Percentiles rank a stretch among this genome's conserved stretches.
phyloP scores from a whole-genome alignment of 148 eudicot genomes.

The Tetragonia tetragonoides region DNA sequence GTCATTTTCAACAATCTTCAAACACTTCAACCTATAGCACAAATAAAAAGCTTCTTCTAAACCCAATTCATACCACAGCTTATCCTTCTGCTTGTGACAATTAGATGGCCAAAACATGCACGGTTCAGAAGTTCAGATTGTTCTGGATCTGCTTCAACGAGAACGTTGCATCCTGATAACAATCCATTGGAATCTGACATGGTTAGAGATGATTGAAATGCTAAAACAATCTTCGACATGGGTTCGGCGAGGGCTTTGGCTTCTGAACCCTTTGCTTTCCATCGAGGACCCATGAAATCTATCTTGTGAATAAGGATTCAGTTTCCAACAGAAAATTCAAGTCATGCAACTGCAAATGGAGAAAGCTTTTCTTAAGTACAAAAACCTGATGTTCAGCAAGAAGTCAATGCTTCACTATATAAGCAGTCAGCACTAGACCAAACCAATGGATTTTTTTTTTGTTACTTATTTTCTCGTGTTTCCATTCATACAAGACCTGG shows the following conservation, averaged over 20 bases:
- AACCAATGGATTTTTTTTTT: neutral
- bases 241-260: constrained; percentile 51
- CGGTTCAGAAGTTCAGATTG: constrained; percentile 57
- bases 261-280: constrained; percentile 53
- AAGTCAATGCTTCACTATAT: neutral
- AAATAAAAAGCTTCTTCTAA: constrained; percentile 70
- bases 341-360: constrained; percentile 1
- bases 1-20: constrained; percentile 42
- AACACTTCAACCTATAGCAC: constrained; percentile 46
- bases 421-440: neutral
- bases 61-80: constrained; percentile 59
- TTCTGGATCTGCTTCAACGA: constrained; percentile 40
- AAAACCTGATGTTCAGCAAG: constrained; percentile 7
- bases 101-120: constrained; percentile 63
- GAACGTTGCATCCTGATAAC: constrained; percentile 48
- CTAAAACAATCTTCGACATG: constrained; percentile 46
- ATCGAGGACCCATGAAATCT: constrained; percentile 42
- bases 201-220: constrained; percentile 44
- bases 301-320: neutral
- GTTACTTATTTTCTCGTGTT: neutral
- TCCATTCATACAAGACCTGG: neutral
- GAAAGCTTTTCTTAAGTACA: neutral
- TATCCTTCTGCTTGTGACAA: constrained; percentile 49
- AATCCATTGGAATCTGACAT: constrained; percentile 44
- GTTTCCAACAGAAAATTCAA: neutral